Evolutionary conservation across 306 rosid genomes (phyloP), one percentile per base, ranked within the genome.

Genomic region (Cicer pinnatifidum): DNA sequence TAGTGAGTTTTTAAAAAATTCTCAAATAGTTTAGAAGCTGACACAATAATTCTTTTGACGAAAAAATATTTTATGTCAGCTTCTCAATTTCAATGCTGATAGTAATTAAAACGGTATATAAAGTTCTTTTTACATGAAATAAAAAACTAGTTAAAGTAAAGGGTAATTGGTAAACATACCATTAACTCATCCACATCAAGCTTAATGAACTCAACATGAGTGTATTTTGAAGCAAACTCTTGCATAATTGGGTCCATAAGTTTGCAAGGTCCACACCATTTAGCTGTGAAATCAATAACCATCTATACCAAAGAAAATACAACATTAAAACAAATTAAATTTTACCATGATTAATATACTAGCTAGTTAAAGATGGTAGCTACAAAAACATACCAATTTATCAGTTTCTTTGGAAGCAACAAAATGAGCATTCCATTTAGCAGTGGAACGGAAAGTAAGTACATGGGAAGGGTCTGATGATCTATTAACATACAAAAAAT

Each of bases 221-320:
- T 74, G 82, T 79, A 91, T 78, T 82, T 84, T 39, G 81, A 84
- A 28, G 89, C 82, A 75, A 79, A 86, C 37, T 85, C 88, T 59
- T 83, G 72, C 51, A 93, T 74, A 20, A 57, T 56, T 13, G 96
- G 86, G 56, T 91, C 89, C 87, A 93, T 91, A 11, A 72, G 63
- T 74, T 85, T 84, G 77, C 98, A 93, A 35, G 97, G 96, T 74
- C 83, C 85, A 73, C 98, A 93, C 97, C 97, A 93, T 39, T 87
- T 69, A 41, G 98, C 90, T 35, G 88, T 82, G 88, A 93, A 93
- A 82, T 91, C 88, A 38, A 93, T 70, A 83, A 93, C 92, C 88
- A 89, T 39, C 98, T 92, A 52, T 57, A 63, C 62, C 80, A 77
- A 47, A 60, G 3, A 63, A 73, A 5, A 39, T 1, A 46, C 2